Conservation (phyloP, 768 basidiomycete genomes). For the Leccinum boreale region DNA sequence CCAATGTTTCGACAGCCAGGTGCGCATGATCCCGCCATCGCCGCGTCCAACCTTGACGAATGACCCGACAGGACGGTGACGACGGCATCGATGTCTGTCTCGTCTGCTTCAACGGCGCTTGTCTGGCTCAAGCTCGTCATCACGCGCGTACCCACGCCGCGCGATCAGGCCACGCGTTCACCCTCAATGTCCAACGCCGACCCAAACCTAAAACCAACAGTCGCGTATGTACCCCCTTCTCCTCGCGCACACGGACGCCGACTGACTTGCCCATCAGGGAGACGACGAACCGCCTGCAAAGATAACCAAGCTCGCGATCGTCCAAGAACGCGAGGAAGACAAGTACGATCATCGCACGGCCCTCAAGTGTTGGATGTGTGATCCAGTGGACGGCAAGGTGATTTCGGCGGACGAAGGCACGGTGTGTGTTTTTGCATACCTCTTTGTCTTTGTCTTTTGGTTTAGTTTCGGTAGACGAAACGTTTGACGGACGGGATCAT, state of each 20-base stretch:
- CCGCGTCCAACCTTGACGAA: background rate
- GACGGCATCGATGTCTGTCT: conserved; percentile 88
- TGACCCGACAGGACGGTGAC: conserved; percentile 53
- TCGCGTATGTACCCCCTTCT: conserved; percentile 50
- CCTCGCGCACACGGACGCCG: background rate
- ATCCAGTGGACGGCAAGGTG: conserved; percentile 44
- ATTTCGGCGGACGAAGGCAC: conserved; percentile 37
- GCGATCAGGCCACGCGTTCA: conserved; percentile 71
- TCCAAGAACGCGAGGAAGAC: conserved; percentile 85
- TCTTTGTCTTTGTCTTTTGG: background rate
- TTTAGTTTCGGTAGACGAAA: conserved; percentile 40
- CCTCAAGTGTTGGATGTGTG: conserved; percentile 78
- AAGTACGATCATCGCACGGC: conserved; percentile 67
- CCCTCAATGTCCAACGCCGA: conserved; percentile 76
- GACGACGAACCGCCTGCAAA: conserved; percentile 84
- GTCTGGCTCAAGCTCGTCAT: conserved; percentile 55
- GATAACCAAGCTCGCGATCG: conserved; percentile 85
- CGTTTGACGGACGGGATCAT: conserved; percentile 65
- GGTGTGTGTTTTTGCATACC: conserved; percentile 18
- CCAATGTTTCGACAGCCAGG: conserved; percentile 95
- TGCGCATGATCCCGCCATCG: conserved; percentile 25
- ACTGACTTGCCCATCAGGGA: conserved; percentile 38
- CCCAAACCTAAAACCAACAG: conserved; percentile 54
- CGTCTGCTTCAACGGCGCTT: conserved; percentile 92
- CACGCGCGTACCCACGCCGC: conserved; percentile 74